phyloP scores from a whole-genome alignment of 176 grass and related monocot genomes.

The Oryza glumipatula region DNA sequence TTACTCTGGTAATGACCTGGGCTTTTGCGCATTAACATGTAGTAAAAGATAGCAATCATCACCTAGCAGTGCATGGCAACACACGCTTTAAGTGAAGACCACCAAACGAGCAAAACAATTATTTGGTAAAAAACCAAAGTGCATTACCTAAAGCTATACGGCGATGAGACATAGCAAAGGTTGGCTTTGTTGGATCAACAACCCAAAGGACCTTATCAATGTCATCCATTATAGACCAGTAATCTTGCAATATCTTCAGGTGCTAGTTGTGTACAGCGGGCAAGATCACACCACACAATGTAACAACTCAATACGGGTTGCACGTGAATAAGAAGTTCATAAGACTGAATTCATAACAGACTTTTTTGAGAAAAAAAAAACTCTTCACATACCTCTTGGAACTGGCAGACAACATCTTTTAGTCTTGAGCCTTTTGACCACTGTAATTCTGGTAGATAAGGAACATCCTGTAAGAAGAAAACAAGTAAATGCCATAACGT shows the following conservation, averaged over 20 bases:
- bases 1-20: slow-evolving; percentile 59
- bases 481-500: not conserved
- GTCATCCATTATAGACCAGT: slow-evolving; percentile 72
- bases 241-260: slow-evolving; percentile 67
- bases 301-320: not conserved
- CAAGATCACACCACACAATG: slow-evolving; percentile 15
- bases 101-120: not conserved
- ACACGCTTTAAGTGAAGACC: slow-evolving; percentile 1
- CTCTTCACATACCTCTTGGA: slow-evolving; percentile 48
- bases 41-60: slow-evolving; percentile 49
- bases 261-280: slow-evolving; percentile 49
- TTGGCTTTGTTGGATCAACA: slow-evolving; percentile 54
- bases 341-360: not conserved
- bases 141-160: slow-evolving; percentile 58
- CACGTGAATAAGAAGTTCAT: not conserved
- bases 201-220: slow-evolving; percentile 77
- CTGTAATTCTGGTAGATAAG: slow-evolving; percentile 60
- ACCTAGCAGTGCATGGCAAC: slow-evolving; percentile 8
- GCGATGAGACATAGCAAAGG: slow-evolving; percentile 55
- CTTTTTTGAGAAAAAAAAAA: not conserved
- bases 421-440: slow-evolving; percentile 73
- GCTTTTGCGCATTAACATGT: slow-evolving; percentile 37
- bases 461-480: slow-evolving; percentile 48
- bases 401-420: slow-evolving; percentile 63
- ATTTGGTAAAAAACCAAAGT: not conserved